Evolutionary conservation across 1,284 basidiomycete genomes (phyloP).

Genomic region (Fomitopsis palustris): DNA sequence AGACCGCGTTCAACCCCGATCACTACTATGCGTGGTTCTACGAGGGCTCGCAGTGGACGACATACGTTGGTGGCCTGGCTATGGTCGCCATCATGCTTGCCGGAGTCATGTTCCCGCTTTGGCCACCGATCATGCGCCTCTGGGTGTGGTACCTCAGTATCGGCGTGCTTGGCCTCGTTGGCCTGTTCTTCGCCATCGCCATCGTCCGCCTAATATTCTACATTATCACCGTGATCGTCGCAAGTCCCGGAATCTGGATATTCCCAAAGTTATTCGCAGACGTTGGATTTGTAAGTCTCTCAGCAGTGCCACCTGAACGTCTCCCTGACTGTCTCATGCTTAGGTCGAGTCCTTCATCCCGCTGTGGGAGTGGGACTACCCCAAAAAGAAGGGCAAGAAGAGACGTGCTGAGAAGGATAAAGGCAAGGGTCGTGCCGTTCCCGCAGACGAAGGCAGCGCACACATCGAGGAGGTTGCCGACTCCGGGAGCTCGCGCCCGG

Average conservation of each 20-base stretch:
- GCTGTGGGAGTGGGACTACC: constrained; percentile 95
- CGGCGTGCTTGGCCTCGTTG: constrained; percentile 85
- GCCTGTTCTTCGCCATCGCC: constrained; percentile 88
- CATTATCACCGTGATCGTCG: constrained; percentile 85
- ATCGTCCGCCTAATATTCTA: constrained; percentile 94
- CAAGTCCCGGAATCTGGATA: constrained; percentile 95
- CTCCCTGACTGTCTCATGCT: neutral
- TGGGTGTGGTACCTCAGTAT: constrained; percentile 97
- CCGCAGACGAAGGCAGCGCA: constrained; percentile 9
- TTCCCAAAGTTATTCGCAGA: constrained; percentile 99
- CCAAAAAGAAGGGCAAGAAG: constrained; percentile 85
- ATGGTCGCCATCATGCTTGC: constrained; percentile 96
- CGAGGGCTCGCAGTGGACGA: constrained; percentile 91
- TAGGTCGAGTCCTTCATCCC: constrained; percentile 98
- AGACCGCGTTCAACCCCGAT: constrained; percentile 66
- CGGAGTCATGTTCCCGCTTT: constrained; percentile 98
- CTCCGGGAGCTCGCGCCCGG: constrained; percentile 53
- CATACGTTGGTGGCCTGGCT: constrained; percentile 86
- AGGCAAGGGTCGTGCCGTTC: constrained; percentile 18
- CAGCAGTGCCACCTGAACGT: neutral
- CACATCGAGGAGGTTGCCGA: constrained; percentile 52
- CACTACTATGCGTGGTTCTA: constrained; percentile 97
- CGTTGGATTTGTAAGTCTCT: constrained; percentile 88
- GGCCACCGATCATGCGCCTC: constrained; percentile 91
- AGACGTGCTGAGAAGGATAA: constrained; percentile 52